A percentile compares a stretch with the other conserved stretches of the same genome.
phyloP scores from a whole-genome alignment of 495 filamentous ascomycete genomes.

The Pyrenopolyporus hunteri region DNA sequence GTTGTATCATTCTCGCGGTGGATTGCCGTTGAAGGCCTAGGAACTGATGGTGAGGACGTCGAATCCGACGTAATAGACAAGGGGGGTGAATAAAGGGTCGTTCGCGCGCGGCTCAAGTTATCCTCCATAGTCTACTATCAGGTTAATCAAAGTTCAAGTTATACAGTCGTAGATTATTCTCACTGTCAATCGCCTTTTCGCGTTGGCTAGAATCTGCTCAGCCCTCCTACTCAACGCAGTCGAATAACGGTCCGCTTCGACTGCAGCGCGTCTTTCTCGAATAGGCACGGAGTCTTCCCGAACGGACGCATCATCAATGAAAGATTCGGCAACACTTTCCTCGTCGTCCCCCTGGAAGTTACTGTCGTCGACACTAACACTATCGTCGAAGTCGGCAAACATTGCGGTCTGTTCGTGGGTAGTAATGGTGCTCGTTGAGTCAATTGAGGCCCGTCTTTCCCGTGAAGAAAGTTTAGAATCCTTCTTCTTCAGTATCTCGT shows the following conservation, averaged over 20 bases:
- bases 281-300: slow-evolving; percentile 15
- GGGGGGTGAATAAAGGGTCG: slow-evolving; percentile 67
- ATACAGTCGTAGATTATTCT: slow-evolving; percentile 40
- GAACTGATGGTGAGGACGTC: slow-evolving; percentile 51
- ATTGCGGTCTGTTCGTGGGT: slow-evolving; percentile 50
- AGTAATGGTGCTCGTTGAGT: slow-evolving; percentile 59
- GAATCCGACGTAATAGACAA: slow-evolving; percentile 60
- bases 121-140: slow-evolving; percentile 81
- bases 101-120: slow-evolving; percentile 80
- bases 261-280: slow-evolving; percentile 9
- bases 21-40: slow-evolving; percentile 44
- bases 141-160: slow-evolving; percentile 20
- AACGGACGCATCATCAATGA: slow-evolving; percentile 47
- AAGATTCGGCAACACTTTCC: slow-evolving; percentile 61
- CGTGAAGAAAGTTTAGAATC: slow-evolving; percentile 43
- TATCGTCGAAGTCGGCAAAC: slow-evolving; percentile 63
- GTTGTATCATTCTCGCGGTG: slow-evolving; percentile 33
- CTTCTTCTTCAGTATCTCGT: slow-evolving; percentile 49
- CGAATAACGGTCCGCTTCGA: slow-evolving; percentile 55
- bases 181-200: slow-evolving; percentile 86
- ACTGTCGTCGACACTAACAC: slow-evolving; percentile 61
- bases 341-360: slow-evolving; percentile 65
- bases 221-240: slow-evolving; percentile 81
- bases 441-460: slow-evolving; percentile 52
- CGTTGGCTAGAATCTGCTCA: slow-evolving; percentile 87